phyloP scores from a whole-genome alignment of 495 filamentous ascomycete species.

The Aspergillus cavernicola region DNA sequence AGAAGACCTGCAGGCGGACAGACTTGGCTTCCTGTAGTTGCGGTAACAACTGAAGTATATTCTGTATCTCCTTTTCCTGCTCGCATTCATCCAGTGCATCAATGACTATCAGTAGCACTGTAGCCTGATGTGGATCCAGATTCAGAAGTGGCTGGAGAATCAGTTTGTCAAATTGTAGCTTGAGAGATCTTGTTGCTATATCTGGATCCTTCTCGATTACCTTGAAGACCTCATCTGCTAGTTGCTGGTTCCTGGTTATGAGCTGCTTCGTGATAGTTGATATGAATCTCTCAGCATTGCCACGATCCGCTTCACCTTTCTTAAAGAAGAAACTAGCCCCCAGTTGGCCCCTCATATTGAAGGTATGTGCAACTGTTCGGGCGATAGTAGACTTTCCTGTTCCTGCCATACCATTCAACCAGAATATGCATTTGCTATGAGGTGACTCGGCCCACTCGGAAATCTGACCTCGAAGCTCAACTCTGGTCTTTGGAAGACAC shows the following conservation, averaged over 20 bases:
- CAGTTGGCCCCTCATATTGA: background rate
- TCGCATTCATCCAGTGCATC: conserved; percentile 52
- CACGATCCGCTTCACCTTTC: background rate
- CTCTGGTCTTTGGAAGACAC: background rate
- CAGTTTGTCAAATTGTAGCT: too few species aligned
- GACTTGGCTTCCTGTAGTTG: background rate
- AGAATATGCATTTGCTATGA: background rate
- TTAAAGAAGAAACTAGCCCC: background rate
- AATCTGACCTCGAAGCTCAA: background rate
- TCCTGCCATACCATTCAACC: background rate
- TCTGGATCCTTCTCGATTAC: too few species aligned
- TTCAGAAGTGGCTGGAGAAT: too few species aligned
- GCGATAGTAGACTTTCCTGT: background rate
- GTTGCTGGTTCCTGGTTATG: too few species aligned
- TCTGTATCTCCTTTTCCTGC: conserved; percentile 28
- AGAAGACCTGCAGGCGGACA: conserved; percentile 19
- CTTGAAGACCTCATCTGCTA: too few species aligned
- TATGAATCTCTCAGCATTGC: background rate
- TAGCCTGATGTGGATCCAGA: too few species aligned
- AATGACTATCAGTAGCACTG: conserved; percentile 40
- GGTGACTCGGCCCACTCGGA: background rate
- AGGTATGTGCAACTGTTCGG: background rate
- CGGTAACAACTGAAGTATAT: conserved; percentile 25
- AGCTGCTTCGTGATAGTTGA: background rate
- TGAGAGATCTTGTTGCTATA: too few species aligned